Base-by-base conservation (phyloP, 208 protist species). In the Trypanosoma grayi region DNA sequence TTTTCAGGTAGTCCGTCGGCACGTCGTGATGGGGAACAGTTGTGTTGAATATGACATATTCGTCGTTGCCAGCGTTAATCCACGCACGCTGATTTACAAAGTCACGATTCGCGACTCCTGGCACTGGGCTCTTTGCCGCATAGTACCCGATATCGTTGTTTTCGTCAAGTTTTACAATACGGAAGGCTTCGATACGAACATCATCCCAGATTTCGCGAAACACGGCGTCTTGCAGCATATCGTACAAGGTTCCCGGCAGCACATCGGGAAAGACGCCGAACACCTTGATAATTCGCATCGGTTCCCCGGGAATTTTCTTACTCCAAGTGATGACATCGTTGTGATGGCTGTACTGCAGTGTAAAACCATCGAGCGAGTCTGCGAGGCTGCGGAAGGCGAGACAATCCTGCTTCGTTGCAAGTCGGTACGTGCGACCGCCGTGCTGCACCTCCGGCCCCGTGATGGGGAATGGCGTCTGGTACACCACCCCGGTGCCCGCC, bases 101-200 rank as follows among this genome's bases (percentile, higher is more conserved):
- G 59, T 97, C 92, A 43, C 92, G 83, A 39, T 85, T 87, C 2
- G 79, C 54, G 18, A 96, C 81, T 14, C 85, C 64, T 46, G 77
- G 68, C 39, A 88, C 53, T 5, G 87, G 88, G n/a, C 77, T 81
- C 60, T 86, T 90, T 0, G 73, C 88, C 1, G 86, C 87, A 65
- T 97, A 97, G 76, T 97, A 97, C 48, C 92, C 88, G 33, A 97
- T 88, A 55, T 97, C 92, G n/a, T 90, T 93, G 22, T 66, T 79
- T 8, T 58, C 7, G 54, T 88, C 68, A 53, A 97, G 51, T 22
- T 71, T 63, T 9, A 76, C 73, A 41, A 97, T 77, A 45, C 81
- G 75, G 50, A 87, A 93, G 2, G 83, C 86, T 59, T 92, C 83
- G 22, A 80, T 54, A 10, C 87, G 77, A 37, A 77, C 81, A 4